These are phyloP conservation scores for Fusarium staphyleae DNA, from an alignment of 2,329 filamentous ascomycete species.

Conservation along the genomic window DNA sequence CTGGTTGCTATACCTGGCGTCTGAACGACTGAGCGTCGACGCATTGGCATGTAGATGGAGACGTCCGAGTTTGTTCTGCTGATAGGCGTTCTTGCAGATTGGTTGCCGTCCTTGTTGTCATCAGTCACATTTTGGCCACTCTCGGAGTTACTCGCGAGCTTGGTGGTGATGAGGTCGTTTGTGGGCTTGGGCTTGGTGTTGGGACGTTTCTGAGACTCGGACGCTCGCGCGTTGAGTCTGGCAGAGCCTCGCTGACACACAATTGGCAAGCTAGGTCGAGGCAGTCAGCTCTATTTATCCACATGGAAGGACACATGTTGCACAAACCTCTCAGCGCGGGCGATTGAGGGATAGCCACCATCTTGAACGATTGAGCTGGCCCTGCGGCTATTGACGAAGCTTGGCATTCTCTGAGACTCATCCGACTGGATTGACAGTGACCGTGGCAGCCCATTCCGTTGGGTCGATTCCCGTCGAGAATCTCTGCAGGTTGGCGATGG, in stretches of 20 bases:
- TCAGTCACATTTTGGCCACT: conserved; percentile 33
- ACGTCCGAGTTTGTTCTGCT: conserved; percentile 54
- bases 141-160: conserved; percentile 20
- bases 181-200: conserved; percentile 22
- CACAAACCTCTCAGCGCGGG: conserved; percentile 39
- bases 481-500: conserved; percentile 26
- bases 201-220: conserved; percentile 27
- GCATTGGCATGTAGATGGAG: conserved; percentile 56
- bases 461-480: conserved; percentile 25
- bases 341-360: conserved; percentile 20
- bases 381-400: conserved; percentile 23
- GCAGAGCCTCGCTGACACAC: conserved; percentile 20
- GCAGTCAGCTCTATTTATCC: conserved; percentile 31
- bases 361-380: conserved; percentile 26
- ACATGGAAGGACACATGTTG: conserved; percentile 1
- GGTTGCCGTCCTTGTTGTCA: conserved; percentile 32
- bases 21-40: conserved; percentile 57
- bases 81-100: conserved; percentile 29
- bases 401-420: conserved; percentile 22
- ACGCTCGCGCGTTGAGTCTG: conserved; percentile 30
- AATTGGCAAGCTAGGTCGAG: conserved; percentile 26
- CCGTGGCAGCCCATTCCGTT: conserved; percentile 17
- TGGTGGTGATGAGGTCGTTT: conserved; percentile 23
- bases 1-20: conserved; percentile 60
- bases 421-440: conserved; percentile 34